Evolutionary conservation across 495 filamentous ascomycete species (phyloP).

Genomic region (Sordaria brevicollis): DNA sequence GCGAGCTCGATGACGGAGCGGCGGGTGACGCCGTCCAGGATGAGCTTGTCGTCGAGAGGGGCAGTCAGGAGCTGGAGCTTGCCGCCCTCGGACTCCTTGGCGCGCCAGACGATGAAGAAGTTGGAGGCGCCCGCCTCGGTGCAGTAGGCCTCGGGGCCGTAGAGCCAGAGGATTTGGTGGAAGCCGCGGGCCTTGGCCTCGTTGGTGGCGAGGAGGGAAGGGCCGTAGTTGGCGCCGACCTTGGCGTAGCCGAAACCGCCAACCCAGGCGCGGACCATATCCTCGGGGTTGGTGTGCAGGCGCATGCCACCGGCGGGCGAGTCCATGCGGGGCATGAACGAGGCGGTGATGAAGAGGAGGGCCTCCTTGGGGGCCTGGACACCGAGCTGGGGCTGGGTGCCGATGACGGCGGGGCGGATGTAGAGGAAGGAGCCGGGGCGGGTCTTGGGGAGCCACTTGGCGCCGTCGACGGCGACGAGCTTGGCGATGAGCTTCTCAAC

Average conservation of each 20-base stretch:
- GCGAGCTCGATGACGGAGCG: conserved; percentile 65
- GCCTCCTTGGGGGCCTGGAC: conserved; percentile 76
- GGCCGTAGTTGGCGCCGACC: conserved; percentile 88
- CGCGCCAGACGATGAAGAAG: conserved; percentile 80
- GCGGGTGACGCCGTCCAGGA: conserved; percentile 77
- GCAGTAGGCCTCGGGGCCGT: conserved; percentile 60
- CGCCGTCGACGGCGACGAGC: conserved; percentile 56
- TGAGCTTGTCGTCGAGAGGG: conserved; percentile 67
- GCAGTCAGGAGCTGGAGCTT: conserved; percentile 71
- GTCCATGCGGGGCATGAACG: conserved; percentile 57
- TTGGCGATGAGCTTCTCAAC: conserved; percentile 66
- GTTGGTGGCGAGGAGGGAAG: conserved; percentile 61
- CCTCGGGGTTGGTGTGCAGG: conserved; percentile 65
- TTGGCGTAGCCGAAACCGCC: conserved; percentile 87
- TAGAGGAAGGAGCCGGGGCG: conserved; percentile 64
- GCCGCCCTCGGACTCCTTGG: conserved; percentile 48
- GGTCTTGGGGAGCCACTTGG: conserved; percentile 69
- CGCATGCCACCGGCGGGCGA: conserved; percentile 52
- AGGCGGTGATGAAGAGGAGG: conserved; percentile 70
- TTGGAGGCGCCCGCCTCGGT: conserved; percentile 90
- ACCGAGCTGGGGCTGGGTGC: conserved; percentile 64
- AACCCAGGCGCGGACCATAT: conserved; percentile 83
- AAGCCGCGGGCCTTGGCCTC: conserved; percentile 63
- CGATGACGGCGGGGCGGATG: conserved; percentile 74
- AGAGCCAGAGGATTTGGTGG: conserved; percentile 88